These are phyloP conservation scores for Mycena capillaripes DNA, from an alignment of 768 basidiomycete species.

Conservation along the genomic window DNA sequence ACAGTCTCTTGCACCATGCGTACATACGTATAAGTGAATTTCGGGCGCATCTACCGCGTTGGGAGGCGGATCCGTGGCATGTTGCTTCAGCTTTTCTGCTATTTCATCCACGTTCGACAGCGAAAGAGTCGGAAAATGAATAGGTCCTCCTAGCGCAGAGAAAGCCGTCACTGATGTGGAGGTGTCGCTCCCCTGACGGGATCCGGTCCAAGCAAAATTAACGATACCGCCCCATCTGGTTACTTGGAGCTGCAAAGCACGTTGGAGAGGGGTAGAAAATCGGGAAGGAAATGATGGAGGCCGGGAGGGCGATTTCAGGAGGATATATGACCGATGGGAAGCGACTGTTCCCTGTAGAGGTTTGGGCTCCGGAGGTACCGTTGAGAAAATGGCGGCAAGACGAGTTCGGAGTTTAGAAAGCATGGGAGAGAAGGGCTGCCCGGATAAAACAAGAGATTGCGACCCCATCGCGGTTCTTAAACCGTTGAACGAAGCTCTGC, in stretches of 20 bases:
- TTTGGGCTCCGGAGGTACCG: not conserved
- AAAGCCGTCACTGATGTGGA: slow-evolving; percentile 65
- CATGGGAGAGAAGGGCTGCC: not conserved
- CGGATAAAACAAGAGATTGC: not conserved
- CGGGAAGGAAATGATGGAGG: slow-evolving; percentile 65
- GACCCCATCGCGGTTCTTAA: not conserved
- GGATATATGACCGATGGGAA: slow-evolving; percentile 66
- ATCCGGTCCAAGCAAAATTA: slow-evolving; percentile 71
- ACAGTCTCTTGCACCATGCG: slow-evolving; percentile 85
- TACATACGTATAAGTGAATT: slow-evolving; percentile 77
- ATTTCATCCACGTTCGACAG: slow-evolving; percentile 66
- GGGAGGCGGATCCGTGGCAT: slow-evolving; percentile 38
- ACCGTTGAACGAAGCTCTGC: not conserved
- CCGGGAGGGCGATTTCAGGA: slow-evolving; percentile 65
- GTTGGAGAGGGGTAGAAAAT: slow-evolving; percentile 63
- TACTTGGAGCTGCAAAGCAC: slow-evolving; percentile 60
- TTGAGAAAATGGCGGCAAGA: slow-evolving; percentile 12
- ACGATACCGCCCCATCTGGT: slow-evolving; percentile 66
- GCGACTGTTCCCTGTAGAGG: slow-evolving; percentile 60
- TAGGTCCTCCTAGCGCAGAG: slow-evolving; percentile 57
- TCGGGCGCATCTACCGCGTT: slow-evolving; percentile 37
- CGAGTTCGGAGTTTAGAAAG: slow-evolving; percentile 8
- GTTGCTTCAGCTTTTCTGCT: slow-evolving; percentile 51
- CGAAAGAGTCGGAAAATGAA: slow-evolving; percentile 65
- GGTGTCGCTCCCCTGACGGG: slow-evolving; percentile 26